Base-by-base conservation (phyloP, 805 yeast species). In the Hanseniaspora guilliermondii region DNA sequence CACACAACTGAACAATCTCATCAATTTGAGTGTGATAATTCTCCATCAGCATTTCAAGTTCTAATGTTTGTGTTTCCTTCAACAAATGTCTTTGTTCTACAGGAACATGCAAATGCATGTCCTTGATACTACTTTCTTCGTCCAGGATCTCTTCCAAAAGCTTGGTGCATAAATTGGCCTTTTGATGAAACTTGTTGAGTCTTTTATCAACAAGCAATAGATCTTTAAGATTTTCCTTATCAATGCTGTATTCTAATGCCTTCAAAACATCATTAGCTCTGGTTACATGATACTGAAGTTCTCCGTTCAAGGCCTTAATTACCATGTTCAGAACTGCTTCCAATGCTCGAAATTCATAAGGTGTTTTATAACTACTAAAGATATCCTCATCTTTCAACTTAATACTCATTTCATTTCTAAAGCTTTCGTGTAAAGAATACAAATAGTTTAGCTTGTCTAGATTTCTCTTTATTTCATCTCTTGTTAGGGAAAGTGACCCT, bases 1-100 rank as follows among this genome's bases (percentile, higher is more conserved):
- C 93, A 21, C 83, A 84, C 3, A 85, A 85, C 65, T 93, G 97
- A 2, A 91, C 97, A 58, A 93, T 85, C 62, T 94, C 97, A 69
- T 91, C 97, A 56, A 86, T 78, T 53, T 91, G 94, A 52, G 83
- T 83, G 61, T 86, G 87, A 70, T 93, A 93, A 0, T 95, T 83
- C 64, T 93, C 99, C 24, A 93, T 68, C 50, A 93, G 73, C 73
- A 93, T 75, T 64, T 93, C 99, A 21, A 88, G 85, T 61, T 93
- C 97, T 41, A 82, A 80, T 75, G 16, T 69, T 65, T 33, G 86
- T 68, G 0, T 75, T 72, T 30, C 61, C 41, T 65, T 85, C 67
- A 50, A 60, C 49, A 11, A 4, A 3, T 6, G 11, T 44, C 55
- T 42, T 37, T 52, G 24, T 11, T 22, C 39, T 7, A 41, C n/a